Evolutionary conservation across 1,284 basidiomycete genomes (phyloP).

Genomic region (Pascua sp.): DNA sequence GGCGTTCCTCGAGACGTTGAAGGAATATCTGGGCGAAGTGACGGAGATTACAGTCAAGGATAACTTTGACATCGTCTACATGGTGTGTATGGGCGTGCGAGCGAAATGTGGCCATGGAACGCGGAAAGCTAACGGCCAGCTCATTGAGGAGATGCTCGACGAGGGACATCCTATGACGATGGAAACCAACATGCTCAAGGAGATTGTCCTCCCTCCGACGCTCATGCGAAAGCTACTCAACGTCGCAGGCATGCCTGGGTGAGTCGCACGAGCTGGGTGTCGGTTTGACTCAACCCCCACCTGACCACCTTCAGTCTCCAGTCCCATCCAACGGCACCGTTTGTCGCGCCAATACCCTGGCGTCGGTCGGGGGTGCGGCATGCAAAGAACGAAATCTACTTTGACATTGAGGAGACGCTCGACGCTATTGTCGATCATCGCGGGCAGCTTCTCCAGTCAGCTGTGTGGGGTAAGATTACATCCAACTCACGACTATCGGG

Average conservation of each 20-base stretch:
- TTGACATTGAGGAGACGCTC: slow-evolving; percentile 83
- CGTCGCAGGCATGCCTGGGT: slow-evolving; percentile 59
- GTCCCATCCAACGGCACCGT: slow-evolving; percentile 59
- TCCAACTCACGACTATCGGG: slow-evolving; percentile 76
- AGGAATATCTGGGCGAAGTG: slow-evolving; percentile 78
- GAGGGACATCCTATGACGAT: slow-evolving; percentile 91
- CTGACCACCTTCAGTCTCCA: slow-evolving; percentile 40
- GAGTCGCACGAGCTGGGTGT: slow-evolving; percentile 7
- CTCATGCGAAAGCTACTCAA: slow-evolving; percentile 72
- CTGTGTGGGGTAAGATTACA: slow-evolving; percentile 75
- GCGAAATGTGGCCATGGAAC: background rate
- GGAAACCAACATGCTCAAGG: slow-evolving; percentile 84
- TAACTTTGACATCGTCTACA: slow-evolving; percentile 94
- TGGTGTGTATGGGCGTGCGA: slow-evolving; percentile 55
- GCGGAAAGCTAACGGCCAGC: slow-evolving; percentile 51
- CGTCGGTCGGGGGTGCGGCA: slow-evolving; percentile 78
- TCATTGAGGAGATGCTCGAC: slow-evolving; percentile 92
- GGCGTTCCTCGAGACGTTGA: slow-evolving; percentile 75
- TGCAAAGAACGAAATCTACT: slow-evolving; percentile 88
- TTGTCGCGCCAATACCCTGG: slow-evolving; percentile 93
- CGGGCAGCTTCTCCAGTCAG: slow-evolving; percentile 67
- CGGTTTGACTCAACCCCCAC: background rate
- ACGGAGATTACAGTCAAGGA: slow-evolving; percentile 74
- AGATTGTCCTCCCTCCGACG: slow-evolving; percentile 85
- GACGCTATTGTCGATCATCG: slow-evolving; percentile 79